Conservation (phyloP, 208 protist species). For the Giardia duodenalis region DNA sequence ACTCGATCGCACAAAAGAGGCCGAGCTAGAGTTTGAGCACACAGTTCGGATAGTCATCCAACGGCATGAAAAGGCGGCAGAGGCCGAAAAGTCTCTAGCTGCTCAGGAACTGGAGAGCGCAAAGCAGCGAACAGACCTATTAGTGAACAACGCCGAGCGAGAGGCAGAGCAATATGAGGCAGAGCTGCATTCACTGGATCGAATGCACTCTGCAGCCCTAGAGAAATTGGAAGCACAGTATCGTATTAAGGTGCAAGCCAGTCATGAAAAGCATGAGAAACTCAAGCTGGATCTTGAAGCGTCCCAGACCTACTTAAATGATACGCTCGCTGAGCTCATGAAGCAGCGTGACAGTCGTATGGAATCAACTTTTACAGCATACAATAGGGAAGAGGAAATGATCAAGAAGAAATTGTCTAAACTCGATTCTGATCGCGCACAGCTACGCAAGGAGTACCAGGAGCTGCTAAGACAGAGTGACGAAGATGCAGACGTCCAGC, state of each 20-base stretch:
- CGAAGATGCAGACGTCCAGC: constrained; percentile 7
- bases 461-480: background rate
- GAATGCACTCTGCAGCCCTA: background rate
- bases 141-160: background rate
- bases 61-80: background rate
- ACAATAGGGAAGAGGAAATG: constrained; percentile 3
- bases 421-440: background rate
- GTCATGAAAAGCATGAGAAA: background rate
- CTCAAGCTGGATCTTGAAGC: background rate
- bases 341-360: background rate
- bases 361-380: background rate
- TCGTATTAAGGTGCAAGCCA: background rate
- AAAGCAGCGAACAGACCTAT: background rate
- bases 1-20: background rate
- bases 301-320: background rate
- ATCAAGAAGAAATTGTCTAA: background rate
- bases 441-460: constrained; percentile 14
- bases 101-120: background rate
- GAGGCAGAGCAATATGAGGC: constrained; percentile 9
- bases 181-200: background rate
- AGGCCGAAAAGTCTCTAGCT: background rate
- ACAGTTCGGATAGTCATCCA: background rate
- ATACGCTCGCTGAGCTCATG: background rate
- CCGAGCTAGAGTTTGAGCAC: constrained; percentile 21
- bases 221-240: constrained; percentile 7